A percentile compares a stretch with the other conserved stretches of the same genome.
Evolutionary conservation across 495 filamentous ascomycete genomes (phyloP).

Genomic region (Lepraria neglecta): DNA sequence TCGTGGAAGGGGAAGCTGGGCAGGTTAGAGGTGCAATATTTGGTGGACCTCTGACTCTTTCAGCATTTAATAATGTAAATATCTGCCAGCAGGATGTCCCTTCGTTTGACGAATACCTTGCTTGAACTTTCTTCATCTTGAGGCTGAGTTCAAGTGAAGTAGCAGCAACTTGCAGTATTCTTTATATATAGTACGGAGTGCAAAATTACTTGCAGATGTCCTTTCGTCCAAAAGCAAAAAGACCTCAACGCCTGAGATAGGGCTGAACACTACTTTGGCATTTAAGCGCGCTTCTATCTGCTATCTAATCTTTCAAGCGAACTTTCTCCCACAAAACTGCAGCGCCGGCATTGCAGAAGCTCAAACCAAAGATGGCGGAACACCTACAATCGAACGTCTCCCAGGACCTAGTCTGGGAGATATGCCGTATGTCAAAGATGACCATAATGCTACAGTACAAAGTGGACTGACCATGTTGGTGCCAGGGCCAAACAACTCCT

Average conservation of each 20-base stretch:
- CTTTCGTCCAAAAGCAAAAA: no score
- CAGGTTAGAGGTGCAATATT: not conserved
- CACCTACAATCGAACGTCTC: conserved; percentile 57
- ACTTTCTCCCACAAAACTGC: conserved; percentile 8
- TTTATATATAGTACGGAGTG: no score
- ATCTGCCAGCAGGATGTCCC: not conserved
- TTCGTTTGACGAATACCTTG: not conserved
- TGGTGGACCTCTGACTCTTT: not conserved
- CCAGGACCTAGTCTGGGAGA: conserved; percentile 83
- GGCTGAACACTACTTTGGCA: not conserved
- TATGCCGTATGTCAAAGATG: conserved; percentile 62
- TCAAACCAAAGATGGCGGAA: conserved; percentile 27
- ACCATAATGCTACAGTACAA: not conserved
- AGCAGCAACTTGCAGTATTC: no score
- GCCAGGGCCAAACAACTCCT: conserved; percentile 74
- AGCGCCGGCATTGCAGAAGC: not conserved
- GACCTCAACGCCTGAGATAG: no score
- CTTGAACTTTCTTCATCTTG: no score
- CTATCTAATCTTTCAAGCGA: conserved; percentile 16
- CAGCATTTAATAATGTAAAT: conserved; percentile 1
- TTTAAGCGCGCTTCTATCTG: conserved; percentile 2
- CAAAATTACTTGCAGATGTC: no score
- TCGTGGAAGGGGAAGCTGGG: not conserved
- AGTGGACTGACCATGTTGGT: not conserved
- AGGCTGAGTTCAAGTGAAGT: no score